Conservation (phyloP, 768 basidiomycete species). For the Brasilioporus rufonigricans region DNA sequence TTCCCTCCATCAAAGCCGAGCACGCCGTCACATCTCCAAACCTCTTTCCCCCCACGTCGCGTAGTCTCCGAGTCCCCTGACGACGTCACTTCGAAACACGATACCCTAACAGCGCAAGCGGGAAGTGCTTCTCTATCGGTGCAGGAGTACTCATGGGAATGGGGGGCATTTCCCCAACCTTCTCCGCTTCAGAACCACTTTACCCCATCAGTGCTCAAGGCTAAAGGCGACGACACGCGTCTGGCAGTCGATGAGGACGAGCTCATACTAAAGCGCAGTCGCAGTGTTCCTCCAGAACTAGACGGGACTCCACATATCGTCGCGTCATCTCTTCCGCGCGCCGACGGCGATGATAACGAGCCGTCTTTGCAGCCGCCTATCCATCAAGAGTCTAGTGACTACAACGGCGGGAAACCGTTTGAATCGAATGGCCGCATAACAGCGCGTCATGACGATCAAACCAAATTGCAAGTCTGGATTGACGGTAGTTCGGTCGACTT, state of each 20-base stretch:
- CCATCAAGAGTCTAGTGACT: conserved; percentile 3
- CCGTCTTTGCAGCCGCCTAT: background rate
- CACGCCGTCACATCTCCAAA: conserved; percentile 23
- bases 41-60: conserved; percentile 42
- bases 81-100: conserved; percentile 32
- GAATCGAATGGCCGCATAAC: conserved; percentile 57
- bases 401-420: conserved; percentile 26
- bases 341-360: conserved; percentile 25
- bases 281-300: conserved; percentile 55
- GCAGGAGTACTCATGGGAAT: conserved; percentile 90
- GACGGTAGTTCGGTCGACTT: conserved; percentile 62
- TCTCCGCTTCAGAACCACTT: conserved; percentile 63
- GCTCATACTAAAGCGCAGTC: conserved; percentile 42
- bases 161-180: conserved; percentile 85
- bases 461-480: conserved; percentile 61
- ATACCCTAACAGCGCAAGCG: conserved; percentile 5
- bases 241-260: conserved; percentile 21
- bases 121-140: conserved; percentile 24
- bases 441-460: conserved; percentile 57
- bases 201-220: conserved; percentile 14
- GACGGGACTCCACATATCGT: conserved; percentile 41
- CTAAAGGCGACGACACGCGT: conserved; percentile 13
- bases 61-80: conserved; percentile 64
- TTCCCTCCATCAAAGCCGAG: conserved; percentile 23
- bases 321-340: conserved; percentile 18